Evolutionary conservation across 495 filamentous ascomycete genomes (phyloP).

Genomic region (Pyrenula massariospora): DNA sequence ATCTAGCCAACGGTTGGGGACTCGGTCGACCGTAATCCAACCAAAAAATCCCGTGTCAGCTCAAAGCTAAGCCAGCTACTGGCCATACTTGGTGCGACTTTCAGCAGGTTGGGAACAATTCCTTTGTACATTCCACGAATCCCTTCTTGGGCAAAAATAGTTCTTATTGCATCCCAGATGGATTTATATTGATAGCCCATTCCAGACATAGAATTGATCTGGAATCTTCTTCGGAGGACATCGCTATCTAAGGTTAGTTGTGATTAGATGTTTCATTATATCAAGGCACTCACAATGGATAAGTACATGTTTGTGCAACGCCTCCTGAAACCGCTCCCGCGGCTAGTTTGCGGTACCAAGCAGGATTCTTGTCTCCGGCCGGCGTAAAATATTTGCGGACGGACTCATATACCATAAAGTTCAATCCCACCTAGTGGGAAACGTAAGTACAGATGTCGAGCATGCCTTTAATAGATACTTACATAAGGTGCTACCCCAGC

Average conservation of each 20-base stretch:
- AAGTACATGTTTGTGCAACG: slow-evolving; percentile 93
- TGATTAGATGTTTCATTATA: neutral
- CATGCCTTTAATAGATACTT: slow-evolving; percentile 19
- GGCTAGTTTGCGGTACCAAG: slow-evolving; percentile 63
- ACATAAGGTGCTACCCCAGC: slow-evolving; percentile 94
- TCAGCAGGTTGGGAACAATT: slow-evolving; percentile 84
- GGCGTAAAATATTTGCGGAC: slow-evolving; percentile 75
- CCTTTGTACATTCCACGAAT: slow-evolving; percentile 77
- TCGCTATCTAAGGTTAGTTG: slow-evolving; percentile 42
- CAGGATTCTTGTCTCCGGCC: slow-evolving; percentile 79
- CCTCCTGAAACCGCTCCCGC: slow-evolving; percentile 92
- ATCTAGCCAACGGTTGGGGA: neutral
- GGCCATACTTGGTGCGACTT: slow-evolving; percentile 97
- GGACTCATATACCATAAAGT: slow-evolving; percentile 96
- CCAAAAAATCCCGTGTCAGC: slow-evolving; percentile 74
- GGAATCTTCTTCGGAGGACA: slow-evolving; percentile 89
- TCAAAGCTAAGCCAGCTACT: slow-evolving; percentile 97
- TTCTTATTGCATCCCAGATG: slow-evolving; percentile 69
- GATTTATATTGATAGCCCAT: slow-evolving; percentile 93
- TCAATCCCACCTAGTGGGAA: slow-evolving; percentile 65
- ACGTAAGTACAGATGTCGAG: neutral
- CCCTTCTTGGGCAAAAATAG: slow-evolving; percentile 74
- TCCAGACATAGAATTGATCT: slow-evolving; percentile 99
- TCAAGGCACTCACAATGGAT: slow-evolving; percentile 73
- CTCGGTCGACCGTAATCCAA: slow-evolving; percentile 25